Base-by-base conservation (phyloP, 441 rosid species). In the Pelargonium citronellum region DNA sequence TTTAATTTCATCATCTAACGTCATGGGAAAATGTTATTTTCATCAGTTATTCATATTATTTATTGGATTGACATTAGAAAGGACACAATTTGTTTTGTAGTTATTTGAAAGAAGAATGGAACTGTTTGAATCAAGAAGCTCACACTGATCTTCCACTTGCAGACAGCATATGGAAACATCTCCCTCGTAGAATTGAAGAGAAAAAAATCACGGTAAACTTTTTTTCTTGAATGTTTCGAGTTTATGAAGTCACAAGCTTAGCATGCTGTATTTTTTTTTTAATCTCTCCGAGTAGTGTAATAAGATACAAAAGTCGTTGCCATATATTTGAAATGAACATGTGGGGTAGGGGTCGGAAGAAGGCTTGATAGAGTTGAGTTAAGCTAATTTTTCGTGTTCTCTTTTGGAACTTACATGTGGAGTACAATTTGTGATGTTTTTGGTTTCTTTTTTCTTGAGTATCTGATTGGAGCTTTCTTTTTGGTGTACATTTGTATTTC, bases 81-180 rank as follows among this genome's bases (percentile, higher is more conserved):
- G 22, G 19, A 55, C 15, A 47, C 19, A 47, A 74, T 73, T 22
- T 69, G 67, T 76, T 67, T 65, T 78, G 67, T 82, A 95, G 99
- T 30, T 91, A 68, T 84, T 71, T 92, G 72, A 84, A 44, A 76
- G 87, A 88, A 71, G 98, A 95, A 84, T 92, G 99, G 98, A 80
- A 79, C 55, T 87, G 81, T 75, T 57, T 89, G 82, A 81, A 78
- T 64, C 83, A 76, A 81, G 83, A 78, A 65, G 70, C 83, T 82
- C 82, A 82, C 41, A 75, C 72, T 3, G 86, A 87, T 81, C 75
- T 80, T 73, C 91, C 90, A 30, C 80, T 92, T 66, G 77, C 91
- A 24, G 86, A 83, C 16, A 78, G 72, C 49, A 73, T 86, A 70
- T 89, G 97, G 97, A 81, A 76, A 65, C 67, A 70, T 69, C 87